A percentile compares a stretch with the other conserved stretches of the same genome.
phyloP scores from a whole-genome alignment of 176 grass and related monocot species.

The Leersia perrieri region DNA sequence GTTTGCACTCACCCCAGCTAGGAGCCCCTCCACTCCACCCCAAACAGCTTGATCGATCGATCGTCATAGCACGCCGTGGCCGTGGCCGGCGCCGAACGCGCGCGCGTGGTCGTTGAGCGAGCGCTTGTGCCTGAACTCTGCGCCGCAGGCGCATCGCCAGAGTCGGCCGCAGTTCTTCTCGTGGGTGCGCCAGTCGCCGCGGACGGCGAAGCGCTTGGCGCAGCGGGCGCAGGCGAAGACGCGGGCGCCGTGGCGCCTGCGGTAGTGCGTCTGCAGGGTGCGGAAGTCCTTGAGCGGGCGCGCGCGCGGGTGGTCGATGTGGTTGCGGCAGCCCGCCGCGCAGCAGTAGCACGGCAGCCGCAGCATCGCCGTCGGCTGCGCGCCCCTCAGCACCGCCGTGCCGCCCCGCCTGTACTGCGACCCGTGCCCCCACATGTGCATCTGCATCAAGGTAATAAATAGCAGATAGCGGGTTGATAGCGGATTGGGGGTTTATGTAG shows the following conservation, averaged over 20 bases:
- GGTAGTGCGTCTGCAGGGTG: constrained; percentile 69
- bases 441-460: constrained; percentile 20
- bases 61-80: too few species aligned
- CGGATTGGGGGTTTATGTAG: too few species aligned
- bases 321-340: constrained; percentile 56
- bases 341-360: constrained; percentile 73
- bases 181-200: constrained; percentile 72
- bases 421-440: constrained; percentile 87
- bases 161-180: constrained; percentile 80
- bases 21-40: too few species aligned
- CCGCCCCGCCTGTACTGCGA: constrained; percentile 67
- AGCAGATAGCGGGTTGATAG: too few species aligned
- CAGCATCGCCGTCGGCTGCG: constrained; percentile 68
- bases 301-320: constrained; percentile 66
- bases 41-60: too few species aligned
- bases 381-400: constrained; percentile 52
- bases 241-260: constrained; percentile 55
- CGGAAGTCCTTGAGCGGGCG: constrained; percentile 70
- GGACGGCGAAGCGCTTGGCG: constrained; percentile 64
- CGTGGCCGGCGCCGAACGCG: constrained; percentile 57
- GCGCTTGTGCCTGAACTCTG: constrained; percentile 66
- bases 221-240: constrained; percentile 69
- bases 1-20: neutral
- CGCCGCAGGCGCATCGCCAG: constrained; percentile 63
- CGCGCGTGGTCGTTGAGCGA: constrained; percentile 65